Conservation (phyloP, 345 rosid genomes). For the Clarkia xantiana region DNA sequence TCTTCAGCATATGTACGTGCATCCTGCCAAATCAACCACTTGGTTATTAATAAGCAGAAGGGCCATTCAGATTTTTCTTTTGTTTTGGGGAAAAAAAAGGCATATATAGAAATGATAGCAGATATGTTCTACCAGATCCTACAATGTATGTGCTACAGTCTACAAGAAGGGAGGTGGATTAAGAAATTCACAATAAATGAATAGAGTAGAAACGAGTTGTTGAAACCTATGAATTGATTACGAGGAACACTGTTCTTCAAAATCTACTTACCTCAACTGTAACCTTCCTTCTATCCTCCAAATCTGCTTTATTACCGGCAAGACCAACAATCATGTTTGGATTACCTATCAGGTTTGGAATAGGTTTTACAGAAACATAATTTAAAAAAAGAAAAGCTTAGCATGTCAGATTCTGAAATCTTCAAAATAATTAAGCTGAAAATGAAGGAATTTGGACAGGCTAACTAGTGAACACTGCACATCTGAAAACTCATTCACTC, state of each 20-base stretch:
- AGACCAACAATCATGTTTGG: slow-evolving; percentile 44
- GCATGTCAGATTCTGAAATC: slow-evolving; percentile 1
- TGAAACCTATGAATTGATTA: not conserved
- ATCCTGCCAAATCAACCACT: slow-evolving; percentile 37
- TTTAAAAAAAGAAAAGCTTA: not conserved
- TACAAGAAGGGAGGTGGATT: no score
- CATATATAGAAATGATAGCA: no score
- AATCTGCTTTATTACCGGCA: slow-evolving; percentile 51
- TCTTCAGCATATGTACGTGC: slow-evolving; percentile 59
- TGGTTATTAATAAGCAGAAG: not conserved
- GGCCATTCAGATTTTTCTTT: not conserved
- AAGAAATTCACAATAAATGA: not conserved
- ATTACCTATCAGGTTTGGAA: slow-evolving; percentile 22
- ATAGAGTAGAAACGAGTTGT: not conserved
- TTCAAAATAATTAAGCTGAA: not conserved
- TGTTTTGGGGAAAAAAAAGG: no score
- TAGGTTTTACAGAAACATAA: not conserved
- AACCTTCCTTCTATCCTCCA: slow-evolving; percentile 44
- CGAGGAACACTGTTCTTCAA: not conserved
- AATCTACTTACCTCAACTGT: slow-evolving; percentile 30
- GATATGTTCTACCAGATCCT: no score
- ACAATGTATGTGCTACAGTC: no score
- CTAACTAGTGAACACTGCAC: no score
- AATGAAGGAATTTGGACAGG: no score
- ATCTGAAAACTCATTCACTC: no score